A percentile compares a stretch with the other conserved stretches of the same genome.
Evolutionary conservation across 2,329 filamentous ascomycete genomes (phyloP).

Genomic region (Trichoderma atrobrunneum): DNA sequence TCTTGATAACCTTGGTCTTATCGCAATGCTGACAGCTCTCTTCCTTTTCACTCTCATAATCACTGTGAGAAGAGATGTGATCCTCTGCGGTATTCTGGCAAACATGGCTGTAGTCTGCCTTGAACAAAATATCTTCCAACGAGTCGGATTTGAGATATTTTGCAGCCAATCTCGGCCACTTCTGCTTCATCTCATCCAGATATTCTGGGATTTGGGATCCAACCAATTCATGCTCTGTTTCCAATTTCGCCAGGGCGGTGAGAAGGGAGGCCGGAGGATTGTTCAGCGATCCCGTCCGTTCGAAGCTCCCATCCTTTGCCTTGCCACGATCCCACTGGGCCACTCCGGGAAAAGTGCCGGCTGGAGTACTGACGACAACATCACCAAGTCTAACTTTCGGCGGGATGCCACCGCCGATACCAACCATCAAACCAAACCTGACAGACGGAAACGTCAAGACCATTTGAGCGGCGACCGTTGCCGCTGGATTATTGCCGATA

Average conservation of each 20-base stretch:
- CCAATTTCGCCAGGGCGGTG: not conserved
- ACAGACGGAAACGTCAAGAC: not conserved
- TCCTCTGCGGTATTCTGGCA: not conserved
- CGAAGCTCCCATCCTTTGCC: not conserved
- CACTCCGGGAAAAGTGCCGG: not conserved
- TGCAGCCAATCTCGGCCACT: not conserved
- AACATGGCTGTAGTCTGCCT: not conserved
- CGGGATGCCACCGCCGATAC: not conserved
- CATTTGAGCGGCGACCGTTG: not conserved
- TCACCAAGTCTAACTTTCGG: not conserved
- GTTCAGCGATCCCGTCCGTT: not conserved
- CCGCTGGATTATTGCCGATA: not conserved
- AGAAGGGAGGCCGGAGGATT: not conserved
- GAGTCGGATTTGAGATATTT: not conserved
- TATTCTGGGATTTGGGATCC: not conserved
- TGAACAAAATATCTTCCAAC: not conserved
- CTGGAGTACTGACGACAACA: not conserved
- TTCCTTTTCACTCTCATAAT: not conserved
- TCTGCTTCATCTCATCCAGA: not conserved
- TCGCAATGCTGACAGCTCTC: not conserved
- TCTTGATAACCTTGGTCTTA: not conserved
- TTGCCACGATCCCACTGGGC: not conserved
- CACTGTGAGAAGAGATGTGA: not conserved
- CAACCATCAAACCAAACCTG: not conserved
- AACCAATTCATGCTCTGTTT: not conserved